Evolutionary conservation across 768 basidiomycete genomes (phyloP).

Genomic region (Hysterangium stoloniferum): DNA sequence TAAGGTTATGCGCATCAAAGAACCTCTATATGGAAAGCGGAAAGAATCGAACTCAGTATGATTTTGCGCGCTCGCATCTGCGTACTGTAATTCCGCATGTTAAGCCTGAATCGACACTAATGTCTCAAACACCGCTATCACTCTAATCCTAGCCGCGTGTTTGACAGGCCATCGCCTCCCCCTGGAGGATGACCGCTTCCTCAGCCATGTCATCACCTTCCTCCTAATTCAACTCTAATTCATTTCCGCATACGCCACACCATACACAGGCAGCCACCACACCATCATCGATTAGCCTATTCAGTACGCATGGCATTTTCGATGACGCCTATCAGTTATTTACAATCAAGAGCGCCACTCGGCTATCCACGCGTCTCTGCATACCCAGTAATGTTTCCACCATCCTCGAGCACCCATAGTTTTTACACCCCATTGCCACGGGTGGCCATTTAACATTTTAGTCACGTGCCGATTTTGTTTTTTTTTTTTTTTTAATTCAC

Average conservation of each 20-base stretch:
- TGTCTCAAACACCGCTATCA: conserved; percentile 2
- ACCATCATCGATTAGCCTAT: conserved; percentile 67
- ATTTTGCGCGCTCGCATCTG: conserved; percentile 3
- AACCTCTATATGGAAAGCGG: neutral
- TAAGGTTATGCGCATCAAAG: neutral
- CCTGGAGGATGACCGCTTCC: neutral
- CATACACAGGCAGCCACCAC: conserved; percentile 13
- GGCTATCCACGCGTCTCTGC: conserved; percentile 30
- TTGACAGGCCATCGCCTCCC: neutral
- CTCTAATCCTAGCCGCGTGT: neutral
- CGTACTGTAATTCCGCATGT: conserved; percentile 4
- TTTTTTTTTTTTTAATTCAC: too few species aligned
- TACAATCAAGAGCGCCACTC: conserved; percentile 23
- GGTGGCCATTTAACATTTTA: conserved; percentile 16
- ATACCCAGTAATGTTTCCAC: conserved; percentile 17
- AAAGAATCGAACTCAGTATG: conserved; percentile 9
- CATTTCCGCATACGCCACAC: conserved; percentile 13
- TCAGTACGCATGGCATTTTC: conserved; percentile 84
- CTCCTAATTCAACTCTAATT: conserved; percentile 11
- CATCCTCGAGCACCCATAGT: neutral
- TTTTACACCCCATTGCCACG: conserved; percentile 13
- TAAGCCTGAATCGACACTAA: conserved; percentile 9
- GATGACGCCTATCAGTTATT: conserved; percentile 72
- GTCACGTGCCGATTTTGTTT: conserved; percentile 43
- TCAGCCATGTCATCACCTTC: conserved; percentile 2